Conservation (phyloP, 1,284 basidiomycete species). For the Papiliotrema fonsecae region DNA sequence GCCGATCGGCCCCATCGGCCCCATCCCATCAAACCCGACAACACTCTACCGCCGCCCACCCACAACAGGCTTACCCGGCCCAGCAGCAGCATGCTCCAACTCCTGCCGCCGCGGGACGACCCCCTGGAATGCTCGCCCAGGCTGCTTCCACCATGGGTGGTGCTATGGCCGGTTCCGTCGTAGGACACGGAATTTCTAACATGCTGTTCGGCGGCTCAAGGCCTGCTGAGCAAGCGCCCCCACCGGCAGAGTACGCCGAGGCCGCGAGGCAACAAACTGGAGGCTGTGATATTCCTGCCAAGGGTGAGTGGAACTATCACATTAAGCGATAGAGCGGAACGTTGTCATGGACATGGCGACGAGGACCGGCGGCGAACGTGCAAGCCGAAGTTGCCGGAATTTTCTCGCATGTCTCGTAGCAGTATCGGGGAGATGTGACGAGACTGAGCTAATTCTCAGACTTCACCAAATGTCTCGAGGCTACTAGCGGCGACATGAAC, state of each 20-base stretch:
- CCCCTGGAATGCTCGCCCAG: constrained; percentile 44
- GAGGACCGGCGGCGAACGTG: too few relatives aligned
- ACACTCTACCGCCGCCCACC: constrained; percentile 36
- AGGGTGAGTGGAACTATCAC: constrained; percentile 53
- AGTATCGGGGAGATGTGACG: not conserved
- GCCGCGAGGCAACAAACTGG: constrained; percentile 32
- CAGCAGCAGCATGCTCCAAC: too few relatives aligned
- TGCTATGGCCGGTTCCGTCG: constrained; percentile 52
- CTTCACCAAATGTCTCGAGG: constrained; percentile 53
- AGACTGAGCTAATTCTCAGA: constrained; percentile 29
- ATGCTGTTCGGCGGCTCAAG: constrained; percentile 54
- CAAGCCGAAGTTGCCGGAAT: too few relatives aligned
- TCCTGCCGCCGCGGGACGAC: constrained; percentile 22
- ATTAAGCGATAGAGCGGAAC: too few relatives aligned
- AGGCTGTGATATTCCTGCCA: constrained; percentile 54
- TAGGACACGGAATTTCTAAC: constrained; percentile 55
- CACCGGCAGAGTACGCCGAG: constrained; percentile 42
- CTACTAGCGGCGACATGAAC: constrained; percentile 53
- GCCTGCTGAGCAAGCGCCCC: constrained; percentile 35
- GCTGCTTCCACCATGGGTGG: constrained; percentile 56
- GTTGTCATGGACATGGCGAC: too few relatives aligned
- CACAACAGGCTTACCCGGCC: constrained; percentile 14
- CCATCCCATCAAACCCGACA: constrained; percentile 25
- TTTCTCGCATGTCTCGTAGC: too few relatives aligned
- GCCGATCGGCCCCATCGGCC: constrained; percentile 36